Percentiles rank a stretch among this genome's conserved stretches.
Evolutionary conservation across 345 rosid species (phyloP).

Genomic region (Luvunga scandens): DNA sequence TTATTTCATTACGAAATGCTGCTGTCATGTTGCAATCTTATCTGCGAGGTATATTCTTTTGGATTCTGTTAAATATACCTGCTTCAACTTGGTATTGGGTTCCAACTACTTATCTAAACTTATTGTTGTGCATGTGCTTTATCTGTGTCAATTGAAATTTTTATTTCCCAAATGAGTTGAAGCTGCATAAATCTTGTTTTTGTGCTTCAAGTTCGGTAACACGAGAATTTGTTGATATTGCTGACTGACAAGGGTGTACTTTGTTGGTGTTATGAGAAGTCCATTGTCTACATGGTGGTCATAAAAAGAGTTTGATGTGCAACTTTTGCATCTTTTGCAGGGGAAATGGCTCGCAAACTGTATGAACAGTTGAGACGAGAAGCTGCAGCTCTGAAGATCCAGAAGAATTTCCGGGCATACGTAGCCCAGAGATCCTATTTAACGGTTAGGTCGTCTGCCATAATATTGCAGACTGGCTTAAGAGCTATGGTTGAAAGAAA

Average conservation of each 20-base stretch:
- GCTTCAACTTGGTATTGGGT: not conserved
- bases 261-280: not conserved
- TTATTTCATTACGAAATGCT: slow-evolving; percentile 59
- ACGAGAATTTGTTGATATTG: not conserved
- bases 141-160: not conserved
- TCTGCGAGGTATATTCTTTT: slow-evolving; percentile 60
- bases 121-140: slow-evolving; percentile 1
- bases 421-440: slow-evolving; percentile 54
- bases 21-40: slow-evolving; percentile 69
- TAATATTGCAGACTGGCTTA: slow-evolving; percentile 77
- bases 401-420: slow-evolving; percentile 68
- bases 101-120: not conserved
- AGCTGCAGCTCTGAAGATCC: slow-evolving; percentile 82
- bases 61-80: slow-evolving; percentile 5
- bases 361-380: slow-evolving; percentile 58
- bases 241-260: not conserved
- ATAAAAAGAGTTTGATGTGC: not conserved
- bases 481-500: slow-evolving; percentile 86
- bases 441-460: slow-evolving; percentile 47
- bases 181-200: not conserved
- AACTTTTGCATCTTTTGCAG: slow-evolving; percentile 29
- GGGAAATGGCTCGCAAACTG: slow-evolving; percentile 52
- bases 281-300: not conserved
- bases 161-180: not conserved
- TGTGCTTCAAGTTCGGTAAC: not conserved